Evolutionary conservation across 495 filamentous ascomycete species (phyloP), one percentile per base, ranked within the genome.

Genomic region (Endocarpon pusillum): DNA sequence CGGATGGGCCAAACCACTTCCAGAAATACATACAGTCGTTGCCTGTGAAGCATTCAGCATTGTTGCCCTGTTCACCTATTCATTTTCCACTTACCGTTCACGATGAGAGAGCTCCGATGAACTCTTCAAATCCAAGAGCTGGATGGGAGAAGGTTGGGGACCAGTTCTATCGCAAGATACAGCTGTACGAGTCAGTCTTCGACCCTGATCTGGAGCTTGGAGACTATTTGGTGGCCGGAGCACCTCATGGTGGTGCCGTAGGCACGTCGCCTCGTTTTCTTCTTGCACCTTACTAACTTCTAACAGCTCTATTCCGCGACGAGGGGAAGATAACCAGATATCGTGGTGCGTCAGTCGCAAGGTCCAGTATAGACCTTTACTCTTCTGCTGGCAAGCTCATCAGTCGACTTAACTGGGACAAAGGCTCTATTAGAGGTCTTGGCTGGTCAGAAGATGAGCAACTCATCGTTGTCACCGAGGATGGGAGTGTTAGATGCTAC

Each of bases 361-460:
- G 86, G 53, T 73, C 82, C 11, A 79, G 73, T 43, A 89, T 97
- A 52, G 85, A 94, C 51, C 71, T 97, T 39, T 94, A 96, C 59
- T 93, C 84, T 51, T 85, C 70, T 48, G 75, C 89, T 3, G 89
- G 91, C 19, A 86, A 80, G 54, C 67, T 80, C 23, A 79, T 96
- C 25, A 65, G 72, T 42, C 64, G 64, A 40, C 72, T 83, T 39
- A 69, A 69, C 63, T 96, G 86, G 83, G 89, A 97, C 41, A 81
- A 86, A 62, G 83, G 83, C 20, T 66, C 75, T 2, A 82, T 97
- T 44, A 75, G 75, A 50, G 85, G 84, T 7, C 64, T 96, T 12
- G 89, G 89, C 14, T 97, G 89, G 89, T 94, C 86, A 21, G 89
- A 93, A 47, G 83, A 94, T 42, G 89, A 97, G 64, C 81, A 83